Evolutionary conservation across 306 rosid genomes (phyloP).

Genomic region (apple (Malus domestica)): DNA sequence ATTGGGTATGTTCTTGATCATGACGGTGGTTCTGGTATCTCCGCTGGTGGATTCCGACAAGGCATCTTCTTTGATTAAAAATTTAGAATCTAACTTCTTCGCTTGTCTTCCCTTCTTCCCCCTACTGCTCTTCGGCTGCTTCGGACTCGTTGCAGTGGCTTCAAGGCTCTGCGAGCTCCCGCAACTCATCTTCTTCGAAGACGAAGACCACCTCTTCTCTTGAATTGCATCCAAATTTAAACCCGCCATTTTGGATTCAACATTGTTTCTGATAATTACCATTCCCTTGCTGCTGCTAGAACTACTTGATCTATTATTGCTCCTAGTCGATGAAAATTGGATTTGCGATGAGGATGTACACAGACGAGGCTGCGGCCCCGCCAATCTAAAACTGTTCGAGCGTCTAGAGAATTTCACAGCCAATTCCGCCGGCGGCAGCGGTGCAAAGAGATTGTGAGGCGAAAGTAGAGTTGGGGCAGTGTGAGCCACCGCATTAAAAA

Average conservation of each 20-base stretch:
- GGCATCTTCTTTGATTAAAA: slow-evolving; percentile 53
- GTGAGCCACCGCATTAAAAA: slow-evolving; percentile 12
- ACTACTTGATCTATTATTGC: background rate
- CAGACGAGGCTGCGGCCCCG: slow-evolving; percentile 13
- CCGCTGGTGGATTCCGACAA: slow-evolving; percentile 29
- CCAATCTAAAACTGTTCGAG: background rate
- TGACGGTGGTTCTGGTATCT: slow-evolving; percentile 78
- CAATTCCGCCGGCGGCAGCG: background rate
- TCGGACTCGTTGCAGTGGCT: background rate
- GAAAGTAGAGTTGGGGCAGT: background rate
- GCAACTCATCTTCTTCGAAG: slow-evolving; percentile 4
- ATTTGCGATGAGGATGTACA: slow-evolving; percentile 3
- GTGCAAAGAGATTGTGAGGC: background rate
- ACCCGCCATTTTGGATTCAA: slow-evolving; percentile 26
- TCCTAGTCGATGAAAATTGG: slow-evolving; percentile 2
- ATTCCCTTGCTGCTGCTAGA: slow-evolving; percentile 11
- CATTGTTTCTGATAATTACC: background rate
- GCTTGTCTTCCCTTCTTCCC: slow-evolving; percentile 54
- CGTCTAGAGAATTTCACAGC: slow-evolving; percentile 17
- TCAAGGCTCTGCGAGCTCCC: background rate
- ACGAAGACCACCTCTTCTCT: slow-evolving; percentile 16
- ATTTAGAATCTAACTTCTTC: slow-evolving; percentile 54
- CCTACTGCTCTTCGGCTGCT: slow-evolving; percentile 27
- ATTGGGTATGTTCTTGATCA: slow-evolving; percentile 96
- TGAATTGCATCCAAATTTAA: slow-evolving; percentile 25